Conservation (phyloP, 2,329 filamentous ascomycete species). For the Rutstroemia sp. region DNA sequence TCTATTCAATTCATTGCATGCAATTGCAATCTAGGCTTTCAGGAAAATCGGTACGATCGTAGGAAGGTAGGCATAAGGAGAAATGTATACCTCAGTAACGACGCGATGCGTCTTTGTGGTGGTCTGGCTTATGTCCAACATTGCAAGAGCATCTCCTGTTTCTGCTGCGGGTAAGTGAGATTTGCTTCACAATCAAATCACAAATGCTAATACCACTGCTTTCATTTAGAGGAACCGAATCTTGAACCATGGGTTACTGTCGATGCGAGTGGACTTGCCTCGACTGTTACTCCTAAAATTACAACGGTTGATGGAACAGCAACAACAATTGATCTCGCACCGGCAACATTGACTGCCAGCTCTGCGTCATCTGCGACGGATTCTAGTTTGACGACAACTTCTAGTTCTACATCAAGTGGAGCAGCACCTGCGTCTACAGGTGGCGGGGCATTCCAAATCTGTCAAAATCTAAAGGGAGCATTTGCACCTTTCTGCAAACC, state of each 20-base stretch:
- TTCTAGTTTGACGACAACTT: constrained; percentile 5
- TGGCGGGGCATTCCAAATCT: constrained; percentile 25
- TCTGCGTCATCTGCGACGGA: constrained; percentile 4
- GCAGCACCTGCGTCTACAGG: constrained; percentile 13
- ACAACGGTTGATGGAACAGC: constrained; percentile 20
- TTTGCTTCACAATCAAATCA: not conserved
- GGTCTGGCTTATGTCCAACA: not conserved
- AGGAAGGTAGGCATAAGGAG: not conserved
- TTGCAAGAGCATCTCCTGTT: not conserved
- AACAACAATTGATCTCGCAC: constrained; percentile 20
- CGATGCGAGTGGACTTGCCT: constrained; percentile 19
- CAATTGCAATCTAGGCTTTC: too few species aligned
- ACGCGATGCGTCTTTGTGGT: not conserved
- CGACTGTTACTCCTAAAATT: constrained; percentile 23
- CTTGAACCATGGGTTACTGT: constrained; percentile 25
- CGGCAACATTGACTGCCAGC: constrained; percentile 15
- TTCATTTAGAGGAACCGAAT: constrained; percentile 3
- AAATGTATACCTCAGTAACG: not conserved
- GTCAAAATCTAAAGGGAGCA: constrained; percentile 22
- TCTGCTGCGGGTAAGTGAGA: not conserved
- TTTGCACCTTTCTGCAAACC: constrained; percentile 27
- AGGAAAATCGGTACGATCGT: too few species aligned
- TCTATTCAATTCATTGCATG: too few species aligned
- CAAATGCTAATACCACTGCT: not conserved
- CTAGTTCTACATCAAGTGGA: constrained; percentile 11